phyloP scores from a whole-genome alignment of 371 early-diverging fungal genomes.

The Mucor lusitanicus region DNA sequence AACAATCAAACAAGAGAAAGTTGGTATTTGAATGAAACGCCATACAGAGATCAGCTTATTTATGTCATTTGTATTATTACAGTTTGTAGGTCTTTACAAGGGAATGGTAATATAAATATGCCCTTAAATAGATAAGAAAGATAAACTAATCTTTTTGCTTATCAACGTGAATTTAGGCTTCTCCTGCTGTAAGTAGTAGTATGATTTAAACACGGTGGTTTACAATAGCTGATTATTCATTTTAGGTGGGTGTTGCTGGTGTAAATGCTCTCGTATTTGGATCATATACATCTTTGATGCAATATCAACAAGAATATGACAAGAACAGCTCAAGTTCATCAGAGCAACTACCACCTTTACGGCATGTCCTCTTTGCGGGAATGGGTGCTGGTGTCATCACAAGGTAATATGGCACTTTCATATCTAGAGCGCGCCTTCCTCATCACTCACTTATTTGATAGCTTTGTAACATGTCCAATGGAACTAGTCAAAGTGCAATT shows the following conservation, averaged over 20 bases:
- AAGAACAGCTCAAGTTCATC: not conserved
- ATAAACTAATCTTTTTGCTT: not conserved
- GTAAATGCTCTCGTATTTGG: conserved; percentile 72
- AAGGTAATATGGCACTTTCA: conserved; percentile 33
- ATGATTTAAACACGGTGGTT: not conserved
- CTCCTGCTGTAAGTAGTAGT: conserved; percentile 54
- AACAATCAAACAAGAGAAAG: conserved; percentile 65
- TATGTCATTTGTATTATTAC: not conserved
- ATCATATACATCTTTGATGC: conserved; percentile 60
- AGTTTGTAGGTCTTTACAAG: conserved; percentile 66
- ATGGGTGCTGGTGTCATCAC: conserved; percentile 66
- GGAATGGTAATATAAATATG: conserved; percentile 58
- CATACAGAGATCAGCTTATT: not conserved
- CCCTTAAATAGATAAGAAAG: not conserved
- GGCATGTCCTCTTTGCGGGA: conserved; percentile 64
- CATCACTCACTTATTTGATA: conserved; percentile 6
- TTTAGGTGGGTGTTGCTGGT: conserved; percentile 63
- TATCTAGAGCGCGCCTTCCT: not conserved
- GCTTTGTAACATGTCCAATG: conserved; percentile 65
- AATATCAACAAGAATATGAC: conserved; percentile 39
- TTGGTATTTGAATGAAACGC: conserved; percentile 12
- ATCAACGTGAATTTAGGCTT: conserved; percentile 33
- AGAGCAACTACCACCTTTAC: conserved; percentile 24
- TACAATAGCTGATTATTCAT: too few species aligned
- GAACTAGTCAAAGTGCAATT: conserved; percentile 69